These are phyloP conservation scores for Basipetospora sp. DNA, from an alignment of 2,329 filamentous ascomycete species.

Conservation along the genomic window DNA sequence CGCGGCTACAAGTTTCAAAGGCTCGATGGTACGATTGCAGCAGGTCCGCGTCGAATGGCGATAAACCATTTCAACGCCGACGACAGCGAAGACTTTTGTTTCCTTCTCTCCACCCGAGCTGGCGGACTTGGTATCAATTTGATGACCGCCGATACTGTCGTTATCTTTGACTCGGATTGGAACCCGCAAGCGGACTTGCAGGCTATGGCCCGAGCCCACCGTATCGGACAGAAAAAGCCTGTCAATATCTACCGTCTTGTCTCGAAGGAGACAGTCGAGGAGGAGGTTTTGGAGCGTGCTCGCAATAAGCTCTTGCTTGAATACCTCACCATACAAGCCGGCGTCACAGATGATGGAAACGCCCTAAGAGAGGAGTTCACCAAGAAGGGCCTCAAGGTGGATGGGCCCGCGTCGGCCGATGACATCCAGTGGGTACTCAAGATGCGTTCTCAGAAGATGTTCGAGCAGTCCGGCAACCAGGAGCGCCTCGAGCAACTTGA, in stretches of 20 bases:
- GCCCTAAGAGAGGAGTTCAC: slow-evolving; percentile 61
- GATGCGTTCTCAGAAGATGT: slow-evolving; percentile 97
- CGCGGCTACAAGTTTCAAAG: slow-evolving; percentile 92
- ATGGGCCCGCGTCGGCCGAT: slow-evolving; percentile 77
- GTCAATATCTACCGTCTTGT: slow-evolving; percentile 94
- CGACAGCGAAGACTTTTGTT: slow-evolving; percentile 89
- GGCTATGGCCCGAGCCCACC: slow-evolving; percentile 94
- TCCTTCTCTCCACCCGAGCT: slow-evolving; percentile 84
- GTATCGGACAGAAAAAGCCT: slow-evolving; percentile 89
- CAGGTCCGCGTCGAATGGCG: slow-evolving; percentile 73
- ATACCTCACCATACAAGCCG: slow-evolving; percentile 91
- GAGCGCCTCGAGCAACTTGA: slow-evolving; percentile 92
- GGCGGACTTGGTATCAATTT: slow-evolving; percentile 97
- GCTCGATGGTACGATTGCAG: slow-evolving; percentile 85
- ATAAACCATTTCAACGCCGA: slow-evolving; percentile 99
- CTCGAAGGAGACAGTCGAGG: slow-evolving; percentile 95
- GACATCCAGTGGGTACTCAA: slow-evolving; percentile 95
- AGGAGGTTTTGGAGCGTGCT: slow-evolving; percentile 89
- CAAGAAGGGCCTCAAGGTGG: slow-evolving; percentile 58
- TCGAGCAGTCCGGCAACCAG: slow-evolving; percentile 92
- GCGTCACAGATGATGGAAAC: slow-evolving; percentile 88
- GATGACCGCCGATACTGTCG: slow-evolving; percentile 95
- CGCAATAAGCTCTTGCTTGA: slow-evolving; percentile 95
- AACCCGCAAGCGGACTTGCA: slow-evolving; percentile 96
- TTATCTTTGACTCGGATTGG: slow-evolving; percentile 98